phyloP scores from a whole-genome alignment of 495 filamentous ascomycete species.

The Antarctomyces pellizariae region DNA sequence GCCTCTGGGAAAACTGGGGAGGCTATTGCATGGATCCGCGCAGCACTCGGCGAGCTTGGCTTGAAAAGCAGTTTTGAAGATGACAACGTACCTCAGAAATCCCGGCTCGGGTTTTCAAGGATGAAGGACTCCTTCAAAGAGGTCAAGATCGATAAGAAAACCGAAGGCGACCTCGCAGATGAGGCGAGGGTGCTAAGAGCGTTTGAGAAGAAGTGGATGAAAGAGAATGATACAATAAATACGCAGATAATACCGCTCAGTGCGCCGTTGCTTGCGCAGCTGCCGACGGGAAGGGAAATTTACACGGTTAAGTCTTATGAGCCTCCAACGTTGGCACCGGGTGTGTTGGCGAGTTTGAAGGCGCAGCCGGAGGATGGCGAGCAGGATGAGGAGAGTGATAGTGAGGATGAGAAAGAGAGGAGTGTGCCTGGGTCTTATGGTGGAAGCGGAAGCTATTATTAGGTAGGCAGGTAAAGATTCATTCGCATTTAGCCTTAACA shows the following conservation, averaged over 20 bases:
- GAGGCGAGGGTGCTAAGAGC: constrained; percentile 70
- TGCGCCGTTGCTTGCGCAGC: constrained; percentile 40
- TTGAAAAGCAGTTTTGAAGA: too few relatives aligned
- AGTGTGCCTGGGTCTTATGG: constrained; percentile 6
- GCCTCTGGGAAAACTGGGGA: constrained; percentile 53
- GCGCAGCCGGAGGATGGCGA: constrained; percentile 18
- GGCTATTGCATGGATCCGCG: constrained; percentile 64
- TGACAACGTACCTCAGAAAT: constrained; percentile 32
- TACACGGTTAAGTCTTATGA: constrained; percentile 38
- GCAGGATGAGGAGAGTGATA: constrained; percentile 20
- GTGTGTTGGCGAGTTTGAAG: constrained; percentile 28
- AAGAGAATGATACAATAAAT: constrained; percentile 81
- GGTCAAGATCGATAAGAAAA: constrained; percentile 39
- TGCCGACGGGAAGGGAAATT: constrained; percentile 78
- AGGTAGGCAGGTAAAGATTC: too few relatives aligned
- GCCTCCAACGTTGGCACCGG: constrained; percentile 29
- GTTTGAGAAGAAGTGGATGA: constrained; percentile 73
- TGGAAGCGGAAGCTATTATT: too few relatives aligned
- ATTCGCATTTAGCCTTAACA: too few relatives aligned
- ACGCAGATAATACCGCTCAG: constrained; percentile 53
- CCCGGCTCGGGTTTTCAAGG: too few relatives aligned
- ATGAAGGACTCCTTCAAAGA: constrained; percentile 29
- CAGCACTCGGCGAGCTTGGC: constrained; percentile 46
- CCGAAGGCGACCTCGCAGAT: too few relatives aligned
- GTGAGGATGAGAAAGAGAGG: constrained; percentile 2